phyloP scores from a whole-genome alignment of 2,329 filamentous ascomycete genomes.

The Mycosphaerella arachidis region DNA sequence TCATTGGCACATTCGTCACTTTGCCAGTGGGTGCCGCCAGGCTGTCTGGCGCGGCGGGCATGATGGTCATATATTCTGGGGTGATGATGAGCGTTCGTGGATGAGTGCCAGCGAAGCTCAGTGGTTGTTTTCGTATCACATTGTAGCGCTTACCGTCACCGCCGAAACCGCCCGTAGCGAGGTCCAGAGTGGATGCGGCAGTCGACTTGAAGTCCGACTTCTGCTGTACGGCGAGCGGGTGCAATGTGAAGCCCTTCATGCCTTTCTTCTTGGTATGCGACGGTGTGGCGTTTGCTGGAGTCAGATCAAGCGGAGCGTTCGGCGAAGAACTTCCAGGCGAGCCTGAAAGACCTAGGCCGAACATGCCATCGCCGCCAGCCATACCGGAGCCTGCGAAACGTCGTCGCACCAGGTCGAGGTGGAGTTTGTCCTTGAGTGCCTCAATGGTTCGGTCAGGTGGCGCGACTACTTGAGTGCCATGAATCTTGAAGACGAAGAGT shows the following conservation, averaged over 20 bases:
- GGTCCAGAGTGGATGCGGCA: slow-evolving; percentile 41
- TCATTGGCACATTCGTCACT: slow-evolving; percentile 75
- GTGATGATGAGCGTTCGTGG: slow-evolving; percentile 75
- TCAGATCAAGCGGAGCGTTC: slow-evolving; percentile 58
- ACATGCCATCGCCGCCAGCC: slow-evolving; percentile 45
- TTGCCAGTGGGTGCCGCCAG: slow-evolving; percentile 50
- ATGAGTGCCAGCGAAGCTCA: slow-evolving; percentile 72
- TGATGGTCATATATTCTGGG: slow-evolving; percentile 81
- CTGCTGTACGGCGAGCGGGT: slow-evolving; percentile 60
- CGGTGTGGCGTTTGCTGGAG: slow-evolving; percentile 34
- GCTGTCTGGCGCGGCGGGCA: slow-evolving; percentile 51
- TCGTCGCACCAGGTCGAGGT: slow-evolving; percentile 70
- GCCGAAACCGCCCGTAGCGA: slow-evolving; percentile 18
- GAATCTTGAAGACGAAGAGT: slow-evolving; percentile 72
- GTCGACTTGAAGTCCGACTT: slow-evolving; percentile 21
- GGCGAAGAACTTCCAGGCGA: slow-evolving; percentile 68
- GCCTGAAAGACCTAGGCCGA: slow-evolving; percentile 62
- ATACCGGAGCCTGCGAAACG: slow-evolving; percentile 59
- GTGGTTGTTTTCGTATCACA: slow-evolving; percentile 76
- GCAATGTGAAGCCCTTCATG: slow-evolving; percentile 34
- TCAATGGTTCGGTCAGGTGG: slow-evolving; percentile 73
- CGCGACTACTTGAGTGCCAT: slow-evolving; percentile 68
- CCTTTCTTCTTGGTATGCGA: slow-evolving; percentile 32
- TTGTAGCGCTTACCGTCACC: slow-evolving; percentile 60
- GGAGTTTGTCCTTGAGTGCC: slow-evolving; percentile 68